Evolutionary conservation across 306 rosid species (phyloP).

Genomic region (Corylus heterophylla): DNA sequence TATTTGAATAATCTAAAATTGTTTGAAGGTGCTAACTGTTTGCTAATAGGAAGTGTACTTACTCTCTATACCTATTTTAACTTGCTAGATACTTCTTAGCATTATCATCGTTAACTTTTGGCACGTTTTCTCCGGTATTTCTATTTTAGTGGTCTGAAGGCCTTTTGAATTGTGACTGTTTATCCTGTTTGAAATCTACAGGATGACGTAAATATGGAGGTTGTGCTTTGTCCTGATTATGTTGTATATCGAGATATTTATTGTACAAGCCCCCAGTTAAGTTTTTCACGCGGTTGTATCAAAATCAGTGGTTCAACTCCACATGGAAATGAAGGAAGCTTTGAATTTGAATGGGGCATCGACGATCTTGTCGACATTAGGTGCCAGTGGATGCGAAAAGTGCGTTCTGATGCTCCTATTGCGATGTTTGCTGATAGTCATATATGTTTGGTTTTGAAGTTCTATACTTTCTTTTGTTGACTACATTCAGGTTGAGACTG

Average conservation of each 20-base stretch:
- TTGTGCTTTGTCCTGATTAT: constrained; percentile 85
- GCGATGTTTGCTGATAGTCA: constrained; percentile 12
- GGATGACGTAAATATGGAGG: constrained; percentile 57
- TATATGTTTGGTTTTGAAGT: constrained; percentile 21
- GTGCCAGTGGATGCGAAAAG: constrained; percentile 61
- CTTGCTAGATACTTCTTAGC: neutral
- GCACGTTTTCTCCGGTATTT: constrained; percentile 19
- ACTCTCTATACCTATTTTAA: constrained; percentile 1
- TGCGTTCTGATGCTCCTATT: constrained; percentile 45
- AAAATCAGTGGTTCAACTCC: constrained; percentile 57
- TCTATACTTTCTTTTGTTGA: constrained; percentile 32
- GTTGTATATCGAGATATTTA: constrained; percentile 65
- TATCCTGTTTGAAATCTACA: constrained; percentile 44
- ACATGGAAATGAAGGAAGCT: constrained; percentile 38
- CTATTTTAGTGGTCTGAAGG: constrained; percentile 14
- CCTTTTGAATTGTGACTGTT: constrained; percentile 20
- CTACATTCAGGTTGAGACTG: constrained; percentile 56
- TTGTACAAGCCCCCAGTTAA: constrained; percentile 54
- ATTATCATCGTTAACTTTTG: constrained; percentile 1
- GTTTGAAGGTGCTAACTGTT: constrained; percentile 1
- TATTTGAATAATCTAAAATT: neutral
- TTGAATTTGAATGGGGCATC: constrained; percentile 69
- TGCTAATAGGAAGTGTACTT: constrained; percentile 11
- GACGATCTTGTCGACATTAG: constrained; percentile 61
- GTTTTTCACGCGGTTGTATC: constrained; percentile 60